These are phyloP conservation scores for Suillus subaureus DNA, from an alignment of 768 basidiomycete genomes.

Conservation along the genomic window DNA sequence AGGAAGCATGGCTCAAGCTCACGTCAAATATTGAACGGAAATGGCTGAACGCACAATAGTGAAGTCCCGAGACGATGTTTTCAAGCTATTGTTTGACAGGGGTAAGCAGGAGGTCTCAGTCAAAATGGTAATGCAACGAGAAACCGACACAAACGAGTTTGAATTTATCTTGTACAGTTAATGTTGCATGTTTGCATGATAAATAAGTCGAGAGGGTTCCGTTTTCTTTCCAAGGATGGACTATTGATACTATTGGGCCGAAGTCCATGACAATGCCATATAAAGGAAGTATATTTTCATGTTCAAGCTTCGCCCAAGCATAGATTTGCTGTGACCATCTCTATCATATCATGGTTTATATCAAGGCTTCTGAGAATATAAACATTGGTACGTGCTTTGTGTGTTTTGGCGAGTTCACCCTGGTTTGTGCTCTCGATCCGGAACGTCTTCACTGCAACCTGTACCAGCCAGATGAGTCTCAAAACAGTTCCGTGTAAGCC, in stretches of 20 bases:
- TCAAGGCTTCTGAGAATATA: neutral
- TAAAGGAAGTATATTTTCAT: conserved; percentile 26
- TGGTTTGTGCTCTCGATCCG: conserved; percentile 6
- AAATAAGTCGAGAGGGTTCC: conserved; percentile 20
- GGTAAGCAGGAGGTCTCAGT: neutral
- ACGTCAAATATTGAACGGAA: neutral
- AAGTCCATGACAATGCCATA: conserved; percentile 22
- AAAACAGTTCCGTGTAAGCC: neutral
- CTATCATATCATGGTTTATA: conserved; percentile 10
- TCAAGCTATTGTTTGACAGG: conserved; percentile 1
- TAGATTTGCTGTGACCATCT: conserved; percentile 22
- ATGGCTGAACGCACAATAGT: conserved; percentile 4
- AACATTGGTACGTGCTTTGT: conserved; percentile 1
- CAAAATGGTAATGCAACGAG: neutral
- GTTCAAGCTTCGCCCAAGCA: conserved; percentile 22
- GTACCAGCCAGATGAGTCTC: neutral
- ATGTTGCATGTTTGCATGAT: conserved; percentile 12
- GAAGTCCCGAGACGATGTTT: conserved; percentile 7
- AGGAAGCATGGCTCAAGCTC: neutral
- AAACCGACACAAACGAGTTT: conserved; percentile 17
- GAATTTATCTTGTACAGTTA: conserved; percentile 20
- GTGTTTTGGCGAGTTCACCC: conserved; percentile 3
- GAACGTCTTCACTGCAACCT: conserved; percentile 13
- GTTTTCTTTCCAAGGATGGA: conserved; percentile 24
- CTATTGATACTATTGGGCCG: conserved; percentile 23